Conservation (phyloP, 495 filamentous ascomycete genomes). For the Tuber indicum region DNA sequence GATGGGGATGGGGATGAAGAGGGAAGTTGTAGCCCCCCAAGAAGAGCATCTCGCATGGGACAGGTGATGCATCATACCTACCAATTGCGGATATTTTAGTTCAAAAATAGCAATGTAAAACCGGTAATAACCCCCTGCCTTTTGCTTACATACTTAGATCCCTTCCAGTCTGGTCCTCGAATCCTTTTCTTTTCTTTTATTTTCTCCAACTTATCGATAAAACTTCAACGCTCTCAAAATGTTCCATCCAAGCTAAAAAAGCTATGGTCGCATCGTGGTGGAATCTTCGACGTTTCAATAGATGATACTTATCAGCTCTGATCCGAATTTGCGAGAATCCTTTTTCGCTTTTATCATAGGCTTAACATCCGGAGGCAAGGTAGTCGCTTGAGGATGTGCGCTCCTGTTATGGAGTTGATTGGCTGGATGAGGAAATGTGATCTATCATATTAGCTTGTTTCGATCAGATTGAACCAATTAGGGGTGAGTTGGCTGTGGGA, state of each 20-base stretch:
- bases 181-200: not conserved
- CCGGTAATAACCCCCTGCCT: not conserved
- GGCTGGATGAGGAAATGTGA: constrained; percentile 5
- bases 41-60: not conserved
- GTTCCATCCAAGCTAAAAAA: not conserved
- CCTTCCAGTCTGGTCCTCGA: too few species aligned
- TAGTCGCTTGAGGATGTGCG: not conserved
- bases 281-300: constrained; percentile 1
- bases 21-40: not conserved
- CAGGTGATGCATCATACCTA: constrained; percentile 2
- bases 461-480: constrained; percentile 5
- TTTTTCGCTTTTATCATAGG: constrained; percentile 1
- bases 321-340: not conserved
- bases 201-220: constrained; percentile 1
- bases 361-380: not conserved
- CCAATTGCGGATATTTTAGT: not conserved
- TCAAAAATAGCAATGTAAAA: not conserved
- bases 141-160: not conserved
- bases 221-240: not conserved
- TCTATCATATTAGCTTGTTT: constrained; percentile 2
- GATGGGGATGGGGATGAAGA: not conserved
- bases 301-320: constrained; percentile 1
- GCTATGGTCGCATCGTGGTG: constrained; percentile 4
- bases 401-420: constrained; percentile 2
- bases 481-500: not conserved